These are phyloP conservation scores for Buddleja alternifolia DNA, from an alignment of 257 asterid species.

Conservation along the genomic window DNA sequence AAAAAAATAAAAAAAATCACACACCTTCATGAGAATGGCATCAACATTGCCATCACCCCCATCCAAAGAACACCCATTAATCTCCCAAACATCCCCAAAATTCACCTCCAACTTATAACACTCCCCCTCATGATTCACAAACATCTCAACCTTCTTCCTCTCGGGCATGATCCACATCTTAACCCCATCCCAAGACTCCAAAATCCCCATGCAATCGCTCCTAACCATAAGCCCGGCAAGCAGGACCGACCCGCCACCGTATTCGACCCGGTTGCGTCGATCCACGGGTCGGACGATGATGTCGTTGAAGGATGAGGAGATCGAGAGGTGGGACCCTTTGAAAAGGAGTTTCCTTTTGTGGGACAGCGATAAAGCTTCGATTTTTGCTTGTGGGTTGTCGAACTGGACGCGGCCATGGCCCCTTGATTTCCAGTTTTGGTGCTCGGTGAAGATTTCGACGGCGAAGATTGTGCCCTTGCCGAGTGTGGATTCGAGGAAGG, in stretches of 20 bases:
- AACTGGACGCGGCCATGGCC: conserved; percentile 89
- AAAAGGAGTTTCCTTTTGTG: conserved; percentile 47
- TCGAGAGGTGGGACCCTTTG: conserved; percentile 51
- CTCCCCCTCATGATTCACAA: conserved; percentile 45
- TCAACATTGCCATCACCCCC: conserved; percentile 28
- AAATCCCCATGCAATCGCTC: conserved; percentile 48
- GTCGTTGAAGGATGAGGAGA: conserved; percentile 56
- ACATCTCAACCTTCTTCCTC: conserved; percentile 58
- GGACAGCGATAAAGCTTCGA: conserved; percentile 53
- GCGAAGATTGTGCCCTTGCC: conserved; percentile 71
- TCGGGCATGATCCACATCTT: conserved; percentile 81
- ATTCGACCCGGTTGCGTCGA: conserved; percentile 51
- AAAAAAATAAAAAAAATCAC: no score
- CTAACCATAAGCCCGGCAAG: conserved; percentile 59
- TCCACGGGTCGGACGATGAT: conserved; percentile 61
- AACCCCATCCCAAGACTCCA: conserved; percentile 67
- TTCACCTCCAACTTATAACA: conserved; percentile 73
- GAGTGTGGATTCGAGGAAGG: conserved; percentile 55
- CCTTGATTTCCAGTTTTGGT: conserved; percentile 80
- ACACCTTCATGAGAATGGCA: conserved; percentile 74
- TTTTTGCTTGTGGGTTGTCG: conserved; percentile 52
- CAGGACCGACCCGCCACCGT: conserved; percentile 39
- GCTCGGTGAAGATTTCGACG: conserved; percentile 74
- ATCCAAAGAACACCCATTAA: conserved; percentile 46
- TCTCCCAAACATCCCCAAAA: conserved; percentile 73